Evolutionary conservation across 176 grass and related monocot genomes (phyloP), one percentile per base, ranked within the genome.

Genomic region (Zizania latifolia): DNA sequence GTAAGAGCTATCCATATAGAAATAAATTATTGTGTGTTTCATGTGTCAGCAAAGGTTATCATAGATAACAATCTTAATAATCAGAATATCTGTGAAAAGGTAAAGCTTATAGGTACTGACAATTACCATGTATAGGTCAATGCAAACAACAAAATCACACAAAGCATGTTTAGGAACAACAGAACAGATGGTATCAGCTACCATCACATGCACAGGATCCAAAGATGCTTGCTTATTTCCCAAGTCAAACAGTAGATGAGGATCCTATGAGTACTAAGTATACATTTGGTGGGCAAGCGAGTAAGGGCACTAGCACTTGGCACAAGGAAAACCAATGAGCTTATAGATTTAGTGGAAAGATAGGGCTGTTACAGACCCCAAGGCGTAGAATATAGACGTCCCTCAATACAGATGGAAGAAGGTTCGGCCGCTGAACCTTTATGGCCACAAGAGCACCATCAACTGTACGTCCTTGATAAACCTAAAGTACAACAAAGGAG

Each of bases 321-420:
- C 27, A 76, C 14, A 86, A 36, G 2, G 62, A 44, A 68, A 26
- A 28, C 19, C 28, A 37, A 75, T 53, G 7, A 69, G 4, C 30
- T 37, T 51, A 51, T 50, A 68, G 9, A 83, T 3, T 60, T 26
- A 75, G 35, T 26, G 71, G 16, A 62, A 38, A 76, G 19, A n/a
- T 22, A 73, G 22, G 17, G 2, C 0, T 11, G 2, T 76, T 88
- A 87, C 88, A 32, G 19, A 97, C 94, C 88, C 90, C 94, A 63
- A 97, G 85, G 33, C 86, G 90, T 68, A 98, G 75, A 75, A 98
- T 89, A 78, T 98, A 98, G 58, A 92, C 87, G 76, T 98, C 94
- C 67, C 86, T 88, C 76, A 89, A 44, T 72, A 98, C 91, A 64
- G 66, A 79, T 73, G 79, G 94, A 82, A 98, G 84, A 80, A 98